Evolutionary conservation across 208 protist species (phyloP), one percentile per base, ranked within the genome.

Genomic region (Leishmania tarentolae): DNA sequence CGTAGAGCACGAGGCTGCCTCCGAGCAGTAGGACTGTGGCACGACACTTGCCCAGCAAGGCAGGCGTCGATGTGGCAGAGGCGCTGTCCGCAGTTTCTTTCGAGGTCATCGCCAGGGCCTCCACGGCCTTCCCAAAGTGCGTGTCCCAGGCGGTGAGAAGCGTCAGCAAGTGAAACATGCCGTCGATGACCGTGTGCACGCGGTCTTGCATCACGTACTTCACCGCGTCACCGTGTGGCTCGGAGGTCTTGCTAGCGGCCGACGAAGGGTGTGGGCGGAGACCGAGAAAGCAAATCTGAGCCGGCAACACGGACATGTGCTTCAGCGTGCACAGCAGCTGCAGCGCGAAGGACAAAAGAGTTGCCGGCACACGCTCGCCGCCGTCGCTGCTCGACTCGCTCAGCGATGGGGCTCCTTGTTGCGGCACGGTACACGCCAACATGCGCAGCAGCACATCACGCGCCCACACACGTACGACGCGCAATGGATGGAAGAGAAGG

Each of bases 1-100:
- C 92, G 78, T 93, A 61, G n/a, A 92, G 66, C 31, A 91, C 42
- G 71, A 93, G 77, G 53, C 83, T 91, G 59, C 93, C 93, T 40
- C 91, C 93, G 17, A 96, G 91, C 53, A 94, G 76, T 57, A 93
- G 74, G 24, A 88, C 66, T 28, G 86, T 87, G 57, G 83, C 75
- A 24, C 81, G 86, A 66, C 88, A 85, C 28, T 63, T 76, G 21
- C 35, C 59, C 74, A 83, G 65, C 68, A 85, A 28, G n/a, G 44
- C 13, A 35, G 35, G 50, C 21, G 79, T 47, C 44, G 73, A 40
- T 56, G 56, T 21, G 13, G 46, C 42, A 66, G 57, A 50, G 3
- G 44, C 24, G 40, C 24, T 17, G 24, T 35, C 47, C 42, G 35
- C 76, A 42, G 61, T 37, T 44, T 35, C 80, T 70, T 44, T 68